A percentile compares a stretch with the other conserved stretches of the same genome.
These are phyloP conservation scores for Abortiporus biennis DNA, from an alignment of 1,284 basidiomycete genomes.

Conservation along the genomic window DNA sequence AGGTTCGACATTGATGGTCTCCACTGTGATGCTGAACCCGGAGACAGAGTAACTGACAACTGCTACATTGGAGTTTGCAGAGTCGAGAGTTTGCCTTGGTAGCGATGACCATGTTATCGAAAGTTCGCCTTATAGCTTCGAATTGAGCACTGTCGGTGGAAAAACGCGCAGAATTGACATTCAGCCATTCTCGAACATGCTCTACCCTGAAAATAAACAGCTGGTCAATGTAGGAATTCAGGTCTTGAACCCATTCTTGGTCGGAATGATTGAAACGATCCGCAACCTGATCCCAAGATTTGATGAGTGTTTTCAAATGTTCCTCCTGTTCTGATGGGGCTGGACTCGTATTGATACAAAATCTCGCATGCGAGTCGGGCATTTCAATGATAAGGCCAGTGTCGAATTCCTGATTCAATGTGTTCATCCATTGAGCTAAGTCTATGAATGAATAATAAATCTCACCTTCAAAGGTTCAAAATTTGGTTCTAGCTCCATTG, in stretches of 20 bases:
- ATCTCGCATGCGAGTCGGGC: conserved; percentile 27
- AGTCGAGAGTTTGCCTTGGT: conserved; percentile 39
- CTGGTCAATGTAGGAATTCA: conserved; percentile 10
- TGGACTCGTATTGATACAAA: conserved; percentile 28
- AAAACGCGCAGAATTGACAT: conserved; percentile 42
- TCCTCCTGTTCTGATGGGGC: not conserved
- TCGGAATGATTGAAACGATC: not conserved
- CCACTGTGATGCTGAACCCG: conserved; percentile 37
- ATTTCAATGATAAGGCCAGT: conserved; percentile 32
- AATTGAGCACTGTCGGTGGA: conserved; percentile 30
- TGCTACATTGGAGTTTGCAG: conserved; percentile 38
- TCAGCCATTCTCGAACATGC: conserved; percentile 45
- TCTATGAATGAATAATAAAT: not conserved
- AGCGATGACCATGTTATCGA: conserved; percentile 36
- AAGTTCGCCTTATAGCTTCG: conserved; percentile 36
- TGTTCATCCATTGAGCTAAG: not conserved
- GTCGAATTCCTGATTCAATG: conserved; percentile 43
- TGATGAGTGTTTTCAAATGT: not conserved
- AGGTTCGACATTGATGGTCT: conserved; percentile 42
- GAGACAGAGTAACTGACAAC: conserved; percentile 44
- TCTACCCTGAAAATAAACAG: conserved; percentile 34
- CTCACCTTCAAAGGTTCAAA: conserved; percentile 44
- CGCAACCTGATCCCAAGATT: not conserved
- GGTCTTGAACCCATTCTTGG: not conserved
- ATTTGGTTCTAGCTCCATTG: conserved; percentile 37